These are phyloP conservation scores for Pholiota conissans DNA, from an alignment of 768 basidiomycete species.

Conservation along the genomic window DNA sequence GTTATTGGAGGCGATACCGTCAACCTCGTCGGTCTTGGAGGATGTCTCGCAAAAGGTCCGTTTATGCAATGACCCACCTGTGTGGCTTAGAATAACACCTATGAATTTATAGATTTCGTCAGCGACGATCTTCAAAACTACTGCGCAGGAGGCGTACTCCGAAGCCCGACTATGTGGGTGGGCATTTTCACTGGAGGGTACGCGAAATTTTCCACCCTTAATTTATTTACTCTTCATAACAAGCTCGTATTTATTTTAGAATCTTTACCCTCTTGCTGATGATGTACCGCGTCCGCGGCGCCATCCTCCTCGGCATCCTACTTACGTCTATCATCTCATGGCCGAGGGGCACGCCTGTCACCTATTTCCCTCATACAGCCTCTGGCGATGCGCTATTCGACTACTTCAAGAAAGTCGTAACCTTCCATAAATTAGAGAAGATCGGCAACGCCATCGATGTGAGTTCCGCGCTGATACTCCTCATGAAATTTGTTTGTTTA, in stretches of 20 bases:
- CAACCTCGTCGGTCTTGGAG: slow-evolving; percentile 83
- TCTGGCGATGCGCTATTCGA: slow-evolving; percentile 73
- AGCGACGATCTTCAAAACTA: slow-evolving; percentile 47
- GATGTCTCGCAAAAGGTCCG: slow-evolving; percentile 59
- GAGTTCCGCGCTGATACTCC: slow-evolving; percentile 26
- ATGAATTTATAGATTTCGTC: slow-evolving; percentile 38
- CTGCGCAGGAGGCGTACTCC: slow-evolving; percentile 65
- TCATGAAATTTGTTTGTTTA: too few species aligned
- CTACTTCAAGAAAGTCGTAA: slow-evolving; percentile 84
- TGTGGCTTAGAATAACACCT: too few species aligned
- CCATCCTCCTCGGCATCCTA: slow-evolving; percentile 82
- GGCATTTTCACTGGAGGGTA: slow-evolving; percentile 85
- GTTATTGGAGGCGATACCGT: slow-evolving; percentile 75
- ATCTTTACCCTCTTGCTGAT: slow-evolving; percentile 78
- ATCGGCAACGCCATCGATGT: slow-evolving; percentile 72
- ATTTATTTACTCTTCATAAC: background rate
- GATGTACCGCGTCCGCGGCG: slow-evolving; percentile 83
- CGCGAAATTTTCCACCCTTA: slow-evolving; percentile 14
- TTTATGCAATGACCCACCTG: background rate
- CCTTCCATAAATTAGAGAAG: slow-evolving; percentile 62
- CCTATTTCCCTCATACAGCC: slow-evolving; percentile 74
- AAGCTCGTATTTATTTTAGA: slow-evolving; percentile 30
- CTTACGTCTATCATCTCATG: slow-evolving; percentile 82
- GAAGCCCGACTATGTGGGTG: slow-evolving; percentile 80
- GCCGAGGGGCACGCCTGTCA: slow-evolving; percentile 81